Evolutionary conservation across 805 yeast species (phyloP).

Genomic region (Saturnispora halmiae): DNA sequence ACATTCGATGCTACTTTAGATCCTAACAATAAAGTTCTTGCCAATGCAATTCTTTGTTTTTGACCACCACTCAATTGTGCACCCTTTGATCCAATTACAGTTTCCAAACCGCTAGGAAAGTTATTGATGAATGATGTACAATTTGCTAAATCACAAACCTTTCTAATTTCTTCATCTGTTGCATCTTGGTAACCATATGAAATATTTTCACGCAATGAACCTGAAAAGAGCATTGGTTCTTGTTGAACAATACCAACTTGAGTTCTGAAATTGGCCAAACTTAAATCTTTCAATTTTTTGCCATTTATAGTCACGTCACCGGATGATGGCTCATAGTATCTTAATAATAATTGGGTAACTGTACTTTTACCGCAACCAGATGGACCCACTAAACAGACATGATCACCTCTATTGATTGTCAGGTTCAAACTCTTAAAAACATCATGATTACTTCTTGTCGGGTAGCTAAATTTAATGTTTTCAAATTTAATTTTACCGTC

Average conservation of each 20-base stretch:
- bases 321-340: slow-evolving; percentile 70
- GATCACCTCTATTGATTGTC: slow-evolving; percentile 66
- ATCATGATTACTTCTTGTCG: slow-evolving; percentile 65
- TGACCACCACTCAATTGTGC: slow-evolving; percentile 93
- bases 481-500: slow-evolving; percentile 54
- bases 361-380: slow-evolving; percentile 95
- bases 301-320: slow-evolving; percentile 64
- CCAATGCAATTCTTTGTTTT: slow-evolving; percentile 85
- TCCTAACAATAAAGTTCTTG: slow-evolving; percentile 66
- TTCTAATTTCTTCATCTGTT: slow-evolving; percentile 46
- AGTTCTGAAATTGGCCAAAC: slow-evolving; percentile 62
- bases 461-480: slow-evolving; percentile 65
- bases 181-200: slow-evolving; percentile 63
- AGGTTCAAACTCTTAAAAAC: slow-evolving; percentile 58
- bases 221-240: slow-evolving; percentile 84
- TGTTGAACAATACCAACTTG: slow-evolving; percentile 87
- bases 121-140: slow-evolving; percentile 57
- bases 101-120: slow-evolving; percentile 76
- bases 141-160: slow-evolving; percentile 64
- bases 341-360: slow-evolving; percentile 62
- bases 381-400: slow-evolving; percentile 92
- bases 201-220: slow-evolving; percentile 75
- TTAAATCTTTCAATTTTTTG: slow-evolving; percentile 51
- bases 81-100: slow-evolving; percentile 79
- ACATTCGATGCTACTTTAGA: slow-evolving; percentile 16